These are phyloP conservation scores for Tolypocladium cylindrosporum DNA, from an alignment of 2,329 filamentous ascomycete genomes.

Conservation along the genomic window DNA sequence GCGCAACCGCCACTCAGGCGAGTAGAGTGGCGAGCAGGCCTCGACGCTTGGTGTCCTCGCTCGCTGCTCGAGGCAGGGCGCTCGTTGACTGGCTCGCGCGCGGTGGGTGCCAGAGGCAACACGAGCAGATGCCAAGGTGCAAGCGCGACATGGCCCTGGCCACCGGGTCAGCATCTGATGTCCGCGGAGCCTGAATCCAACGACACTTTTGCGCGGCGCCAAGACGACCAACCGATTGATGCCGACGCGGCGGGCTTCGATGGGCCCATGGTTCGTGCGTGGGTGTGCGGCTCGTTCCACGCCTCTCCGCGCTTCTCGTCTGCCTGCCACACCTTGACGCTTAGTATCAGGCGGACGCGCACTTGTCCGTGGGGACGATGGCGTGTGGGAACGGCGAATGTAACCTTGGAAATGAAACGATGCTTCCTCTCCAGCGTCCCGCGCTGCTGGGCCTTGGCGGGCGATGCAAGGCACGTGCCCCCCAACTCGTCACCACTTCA, in stretches of 20 bases:
- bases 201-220: not conserved
- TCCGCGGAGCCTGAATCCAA: not conserved
- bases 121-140: not conserved
- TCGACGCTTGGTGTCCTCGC: not conserved
- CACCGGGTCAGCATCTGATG: not conserved
- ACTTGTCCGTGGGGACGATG: too few species aligned
- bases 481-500: too few species aligned
- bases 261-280: too few species aligned
- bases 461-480: not conserved
- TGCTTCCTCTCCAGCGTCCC: not conserved
- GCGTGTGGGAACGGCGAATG: not conserved
- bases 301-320: not conserved
- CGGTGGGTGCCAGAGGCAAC: not conserved
- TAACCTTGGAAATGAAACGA: not conserved
- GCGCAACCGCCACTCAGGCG: not conserved
- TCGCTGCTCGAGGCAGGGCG: not conserved
- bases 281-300: not conserved
- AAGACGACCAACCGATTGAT: not conserved
- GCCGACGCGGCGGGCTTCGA: not conserved
- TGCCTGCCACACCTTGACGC: not conserved
- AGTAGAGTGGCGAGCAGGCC: not conserved
- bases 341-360: not conserved
- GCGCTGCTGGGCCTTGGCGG: not conserved
- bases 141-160: not conserved
- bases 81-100: not conserved